Base-by-base conservation (phyloP, 2,329 filamentous ascomycete species). In the Botrytis pseudocinerea region DNA sequence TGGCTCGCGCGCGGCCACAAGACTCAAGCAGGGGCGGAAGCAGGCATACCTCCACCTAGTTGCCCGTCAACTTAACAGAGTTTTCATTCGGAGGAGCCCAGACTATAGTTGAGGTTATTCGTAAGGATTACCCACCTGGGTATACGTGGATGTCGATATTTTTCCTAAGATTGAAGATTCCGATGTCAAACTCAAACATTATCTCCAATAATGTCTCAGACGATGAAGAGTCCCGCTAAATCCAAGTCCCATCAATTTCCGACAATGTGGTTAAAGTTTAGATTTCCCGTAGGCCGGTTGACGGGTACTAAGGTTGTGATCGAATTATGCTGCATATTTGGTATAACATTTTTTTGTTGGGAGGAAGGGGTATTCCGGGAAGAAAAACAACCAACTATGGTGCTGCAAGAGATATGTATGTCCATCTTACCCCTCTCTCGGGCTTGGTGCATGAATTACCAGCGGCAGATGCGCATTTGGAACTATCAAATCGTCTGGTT, bases 201-300 rank as follows among this genome's bases (percentile, higher is more conserved):
- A 40, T 35, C 40, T 44, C 61, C 40, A 35, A 18, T 57, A 22
- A 57, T 71, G 46, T 65, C 20, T 60, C 48, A 42, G 32, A 54
- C 59, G 32, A 28, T 38, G 38, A 59, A 38, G 69, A 64, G 12
- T 65, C 51, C 35, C n/a, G 60, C 22, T 32, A 18, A 71, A 65
- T 22, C 69, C 46, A 46, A 32, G 20, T 44, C 40, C 20, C 25
- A 57, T n/a, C 38, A 72, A 72, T 59, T 72, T 72, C 70, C 70
- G 70, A 60, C 70, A 72, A 35, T 60, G 22, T 68, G 70, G 70
- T 72, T 72, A 72, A 72, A 72, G 70, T 72, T 72, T 72, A 60
- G 70, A 66, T 68, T 65, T 66, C 70, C 70, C 70, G 70, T 54
- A 60, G 48, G 38, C 12, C 40, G 51, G 40, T 65, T 40, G 35